Evolutionary conservation across 139 green algal genomes (phyloP).

Genomic region (Auxenochlorella pyrenoidosa): DNA sequence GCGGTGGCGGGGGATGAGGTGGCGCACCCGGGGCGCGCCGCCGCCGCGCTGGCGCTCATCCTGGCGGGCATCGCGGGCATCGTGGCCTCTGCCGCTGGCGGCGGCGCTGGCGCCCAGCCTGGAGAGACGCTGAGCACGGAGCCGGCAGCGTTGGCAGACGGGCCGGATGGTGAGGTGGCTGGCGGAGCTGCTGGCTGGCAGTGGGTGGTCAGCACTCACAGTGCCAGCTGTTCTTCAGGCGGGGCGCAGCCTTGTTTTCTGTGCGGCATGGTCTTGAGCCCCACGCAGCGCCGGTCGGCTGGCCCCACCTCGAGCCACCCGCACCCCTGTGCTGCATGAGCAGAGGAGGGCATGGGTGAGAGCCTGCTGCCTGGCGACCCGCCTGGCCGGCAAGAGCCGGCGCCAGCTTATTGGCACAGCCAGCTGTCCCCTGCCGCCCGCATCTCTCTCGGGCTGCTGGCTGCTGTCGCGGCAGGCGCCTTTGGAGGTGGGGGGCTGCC

Average conservation of each 20-base stretch:
- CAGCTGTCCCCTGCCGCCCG: not conserved
- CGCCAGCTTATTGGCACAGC: not conserved
- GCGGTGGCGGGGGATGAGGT: constrained; percentile 10
- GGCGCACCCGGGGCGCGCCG: not conserved
- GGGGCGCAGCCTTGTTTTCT: too few relatives aligned
- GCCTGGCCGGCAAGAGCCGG: not conserved
- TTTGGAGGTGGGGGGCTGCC: constrained; percentile 8
- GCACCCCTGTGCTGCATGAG: not conserved
- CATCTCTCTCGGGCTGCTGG: not conserved
- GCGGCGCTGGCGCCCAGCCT: not conserved
- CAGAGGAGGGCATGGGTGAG: not conserved
- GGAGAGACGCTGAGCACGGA: too few relatives aligned
- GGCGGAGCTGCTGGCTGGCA: too few relatives aligned
- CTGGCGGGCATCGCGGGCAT: constrained; percentile 34
- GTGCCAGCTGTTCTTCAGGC: too few relatives aligned
- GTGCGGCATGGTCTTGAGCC: too few relatives aligned
- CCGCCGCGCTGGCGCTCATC: constrained; percentile 31
- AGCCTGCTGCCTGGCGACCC: not conserved
- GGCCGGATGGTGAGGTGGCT: too few relatives aligned
- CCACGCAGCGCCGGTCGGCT: too few relatives aligned
- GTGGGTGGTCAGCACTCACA: too few relatives aligned
- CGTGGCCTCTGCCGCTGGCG: not conserved
- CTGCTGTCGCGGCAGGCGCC: constrained; percentile 5
- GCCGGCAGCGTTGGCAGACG: too few relatives aligned
- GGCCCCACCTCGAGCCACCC: too few relatives aligned